Conservation (phyloP, 805 yeast species). For the Saccharomycopsis amapae region DNA sequence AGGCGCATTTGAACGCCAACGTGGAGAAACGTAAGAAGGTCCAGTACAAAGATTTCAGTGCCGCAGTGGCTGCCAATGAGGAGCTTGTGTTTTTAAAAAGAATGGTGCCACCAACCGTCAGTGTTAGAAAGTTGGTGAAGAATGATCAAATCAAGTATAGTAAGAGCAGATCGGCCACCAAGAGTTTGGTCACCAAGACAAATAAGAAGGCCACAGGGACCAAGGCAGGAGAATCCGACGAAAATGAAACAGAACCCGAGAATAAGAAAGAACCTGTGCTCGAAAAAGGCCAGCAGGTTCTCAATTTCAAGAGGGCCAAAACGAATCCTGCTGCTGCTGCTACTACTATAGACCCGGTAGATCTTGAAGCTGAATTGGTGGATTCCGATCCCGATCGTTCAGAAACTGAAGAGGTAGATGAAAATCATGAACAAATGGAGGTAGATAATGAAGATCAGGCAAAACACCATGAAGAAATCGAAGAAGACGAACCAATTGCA, state of each 20-base stretch:
- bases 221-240: background rate
- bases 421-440: slow-evolving; percentile 3
- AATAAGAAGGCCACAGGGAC: slow-evolving; percentile 3
- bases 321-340: background rate
- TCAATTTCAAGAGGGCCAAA: slow-evolving; percentile 26
- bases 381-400: slow-evolving; percentile 26
- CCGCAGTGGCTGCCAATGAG: slow-evolving; percentile 52
- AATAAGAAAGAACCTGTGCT: slow-evolving; percentile 20
- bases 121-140: slow-evolving; percentile 41
- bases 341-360: background rate
- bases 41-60: slow-evolving; percentile 62
- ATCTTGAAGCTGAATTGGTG: slow-evolving; percentile 20
- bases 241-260: too few species aligned
- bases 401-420: slow-evolving; percentile 22
- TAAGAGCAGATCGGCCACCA: slow-evolving; percentile 4
- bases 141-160: slow-evolving; percentile 33
- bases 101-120: slow-evolving; percentile 57
- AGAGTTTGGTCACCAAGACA: slow-evolving; percentile 12
- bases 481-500: background rate
- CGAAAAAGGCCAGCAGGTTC: slow-evolving; percentile 37
- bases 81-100: slow-evolving; percentile 56
- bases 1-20: slow-evolving; percentile 59
- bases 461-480: too few species aligned
- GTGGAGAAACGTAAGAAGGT: slow-evolving; percentile 61
- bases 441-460: background rate